Percentiles rank a stretch among this genome's conserved stretches.
phyloP scores from a whole-genome alignment of 108 stramenopile species.

The Schizochytrium sp. region DNA sequence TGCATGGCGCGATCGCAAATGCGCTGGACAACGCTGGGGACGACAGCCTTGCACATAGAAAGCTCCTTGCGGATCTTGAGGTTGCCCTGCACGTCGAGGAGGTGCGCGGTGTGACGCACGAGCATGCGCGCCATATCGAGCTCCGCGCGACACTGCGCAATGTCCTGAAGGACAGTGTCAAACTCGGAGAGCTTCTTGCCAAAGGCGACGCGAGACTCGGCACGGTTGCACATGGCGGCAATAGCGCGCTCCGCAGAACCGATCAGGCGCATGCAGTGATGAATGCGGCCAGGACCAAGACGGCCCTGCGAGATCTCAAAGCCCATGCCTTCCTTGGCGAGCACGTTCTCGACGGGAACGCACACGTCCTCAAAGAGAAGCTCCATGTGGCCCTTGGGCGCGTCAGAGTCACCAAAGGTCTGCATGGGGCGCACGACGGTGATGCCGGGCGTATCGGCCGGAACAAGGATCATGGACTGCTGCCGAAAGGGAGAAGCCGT shows the following conservation, averaged over 20 bases:
- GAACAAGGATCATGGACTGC: slow-evolving; percentile 53
- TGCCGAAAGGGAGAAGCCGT: no score
- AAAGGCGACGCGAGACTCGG: slow-evolving; percentile 27
- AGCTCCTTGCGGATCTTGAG: slow-evolving; percentile 34
- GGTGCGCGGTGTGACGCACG: slow-evolving; percentile 30
- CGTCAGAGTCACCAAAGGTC: slow-evolving; percentile 90
- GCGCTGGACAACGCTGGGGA: slow-evolving; percentile 57
- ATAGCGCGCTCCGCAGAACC: slow-evolving; percentile 55
- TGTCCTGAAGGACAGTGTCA: slow-evolving; percentile 24
- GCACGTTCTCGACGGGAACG: slow-evolving; percentile 25
- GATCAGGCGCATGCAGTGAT: slow-evolving; percentile 95
- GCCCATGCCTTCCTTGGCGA: slow-evolving; percentile 81
- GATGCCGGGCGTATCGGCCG: slow-evolving; percentile 63
- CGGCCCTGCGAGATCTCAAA: slow-evolving; percentile 88
- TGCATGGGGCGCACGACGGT: slow-evolving; percentile 65
- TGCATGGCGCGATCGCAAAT: slow-evolving; percentile 84
- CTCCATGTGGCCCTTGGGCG: slow-evolving; percentile 81
- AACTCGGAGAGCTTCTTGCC: slow-evolving; percentile 39
- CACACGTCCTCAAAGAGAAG: slow-evolving; percentile 42
- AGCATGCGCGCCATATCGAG: slow-evolving; percentile 64
- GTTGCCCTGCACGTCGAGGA: slow-evolving; percentile 36
- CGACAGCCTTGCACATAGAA: slow-evolving; percentile 74
- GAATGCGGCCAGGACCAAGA: slow-evolving; percentile 91
- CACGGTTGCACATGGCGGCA: slow-evolving; percentile 11
- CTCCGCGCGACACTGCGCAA: slow-evolving; percentile 68